Conservation (phyloP, 2,329 filamentous ascomycete species). For the Ascochyta clinopodiicola region DNA sequence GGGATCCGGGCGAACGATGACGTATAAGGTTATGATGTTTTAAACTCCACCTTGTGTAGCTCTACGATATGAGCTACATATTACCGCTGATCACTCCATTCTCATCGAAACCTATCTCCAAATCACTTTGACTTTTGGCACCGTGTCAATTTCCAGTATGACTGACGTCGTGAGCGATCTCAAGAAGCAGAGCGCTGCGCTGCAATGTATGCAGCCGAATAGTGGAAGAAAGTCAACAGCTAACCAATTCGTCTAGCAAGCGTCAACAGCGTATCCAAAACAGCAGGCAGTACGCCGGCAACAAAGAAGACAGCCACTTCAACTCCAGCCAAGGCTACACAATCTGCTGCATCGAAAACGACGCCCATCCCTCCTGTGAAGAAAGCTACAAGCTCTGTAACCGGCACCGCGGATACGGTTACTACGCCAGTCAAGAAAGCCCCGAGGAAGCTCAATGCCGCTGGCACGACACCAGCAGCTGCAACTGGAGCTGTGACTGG, state of each 20-base stretch:
- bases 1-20: constrained; percentile 15
- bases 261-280: constrained; percentile 38
- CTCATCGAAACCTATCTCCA: background rate
- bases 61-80: background rate
- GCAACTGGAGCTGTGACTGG: background rate
- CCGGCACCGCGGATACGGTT: constrained; percentile 17
- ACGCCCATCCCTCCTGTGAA: constrained; percentile 21
- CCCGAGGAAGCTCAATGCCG: constrained; percentile 25
- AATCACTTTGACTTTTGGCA: background rate
- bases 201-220: constrained; percentile 46
- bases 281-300: constrained; percentile 29
- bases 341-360: constrained; percentile 23
- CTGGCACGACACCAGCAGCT: constrained; percentile 13
- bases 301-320: constrained; percentile 37
- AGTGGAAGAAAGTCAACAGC: background rate
- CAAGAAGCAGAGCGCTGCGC: constrained; percentile 51
- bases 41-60: constrained; percentile 8
- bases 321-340: constrained; percentile 22
- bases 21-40: constrained; percentile 17
- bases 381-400: constrained; percentile 17
- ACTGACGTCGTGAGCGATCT: constrained; percentile 45
- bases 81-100: background rate
- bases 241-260: constrained; percentile 30
- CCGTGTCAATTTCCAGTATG: constrained; percentile 26
- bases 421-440: constrained; percentile 35